Evolutionary conservation across 78 protist genomes (phyloP), one percentile per base, ranked within the genome.

Genomic region (Pigoraptor vietnamica): DNA sequence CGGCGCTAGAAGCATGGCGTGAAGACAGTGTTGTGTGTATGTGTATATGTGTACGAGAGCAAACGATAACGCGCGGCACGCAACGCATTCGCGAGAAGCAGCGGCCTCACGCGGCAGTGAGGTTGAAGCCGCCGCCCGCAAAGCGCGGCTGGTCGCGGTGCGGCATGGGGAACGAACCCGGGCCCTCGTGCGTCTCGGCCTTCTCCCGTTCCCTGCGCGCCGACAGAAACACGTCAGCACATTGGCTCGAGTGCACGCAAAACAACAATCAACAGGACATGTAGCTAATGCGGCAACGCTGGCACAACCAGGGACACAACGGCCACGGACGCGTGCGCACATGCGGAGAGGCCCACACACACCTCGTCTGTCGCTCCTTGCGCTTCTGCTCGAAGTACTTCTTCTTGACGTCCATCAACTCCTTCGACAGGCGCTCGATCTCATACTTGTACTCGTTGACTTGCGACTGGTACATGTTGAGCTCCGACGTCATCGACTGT

Each of bases 401-500:
- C 87, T 83, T 83, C 87, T 83, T 83, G 87, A 83, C 38, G 87
- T 83, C 87, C 34, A 25, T 14, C 14, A 83, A 37, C 87, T 83
- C 87, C 87, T 83, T 83, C 39, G 6, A 10, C 35, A 83, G 38
- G 39, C 87, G 87, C 38, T 83, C 40, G 23, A 89, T 2, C 48
- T 40, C 91, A 6, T 56, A 32, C 91, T 89, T 92, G 89, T 55
- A 36, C 91, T 87, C 86, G 37, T 39, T 34, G 56, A 83, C 91
- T 86, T 56, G 87, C 40, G 79, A 2, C 33, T 88, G 91, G 91
- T 89, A 92, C 94, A 92, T 92, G 89, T 87, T 81, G 83, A 92
- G 87, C 81, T 92, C 91, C 55, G 91, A 86, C 32, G 67, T 39
- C 91, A 88, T 79, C 67, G 94, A 81, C 91, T 88, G 67, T 48